phyloP scores from a whole-genome alignment of 495 filamentous ascomycete species.

The Cladorrhinum samala region DNA sequence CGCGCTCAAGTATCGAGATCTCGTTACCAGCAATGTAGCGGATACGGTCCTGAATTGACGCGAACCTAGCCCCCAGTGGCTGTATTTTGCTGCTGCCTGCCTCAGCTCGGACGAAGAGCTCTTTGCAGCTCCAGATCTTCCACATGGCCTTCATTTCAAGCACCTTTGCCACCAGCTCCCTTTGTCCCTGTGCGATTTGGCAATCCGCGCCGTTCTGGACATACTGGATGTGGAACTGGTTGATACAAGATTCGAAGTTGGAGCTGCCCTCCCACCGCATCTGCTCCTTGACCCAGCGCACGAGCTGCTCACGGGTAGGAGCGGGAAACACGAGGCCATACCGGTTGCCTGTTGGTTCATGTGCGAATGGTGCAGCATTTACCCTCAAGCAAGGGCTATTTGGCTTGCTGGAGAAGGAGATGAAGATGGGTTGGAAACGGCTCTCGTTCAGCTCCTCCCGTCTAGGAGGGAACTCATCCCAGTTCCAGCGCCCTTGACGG shows the following conservation, averaged over 20 bases:
- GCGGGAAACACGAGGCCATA: background rate
- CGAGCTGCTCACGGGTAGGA: conserved; percentile 2
- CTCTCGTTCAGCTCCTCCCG: conserved; percentile 1
- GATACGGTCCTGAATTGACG: conserved; percentile 15
- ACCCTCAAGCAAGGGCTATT: conserved; percentile 9
- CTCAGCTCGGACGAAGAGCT: conserved; percentile 6
- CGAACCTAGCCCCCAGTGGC: background rate
- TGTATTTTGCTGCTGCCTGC: background rate
- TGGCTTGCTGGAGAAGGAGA: conserved; percentile 8
- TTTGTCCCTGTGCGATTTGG: background rate
- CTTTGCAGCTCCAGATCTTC: conserved; percentile 20
- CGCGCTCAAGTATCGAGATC: conserved; percentile 19
- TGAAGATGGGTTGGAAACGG: background rate
- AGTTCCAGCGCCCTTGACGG: conserved; percentile 15
- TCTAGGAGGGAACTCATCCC: conserved; percentile 1
- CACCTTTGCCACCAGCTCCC: conserved; percentile 10
- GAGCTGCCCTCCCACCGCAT: background rate
- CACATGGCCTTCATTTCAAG: conserved; percentile 22
- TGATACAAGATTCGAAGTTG: conserved; percentile 15
- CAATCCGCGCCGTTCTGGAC: background rate
- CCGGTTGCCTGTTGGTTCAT: background rate
- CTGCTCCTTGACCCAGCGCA: conserved; percentile 10
- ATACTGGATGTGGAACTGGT: conserved; percentile 14
- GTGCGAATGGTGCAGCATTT: background rate
- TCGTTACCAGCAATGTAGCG: conserved; percentile 11